These are phyloP conservation scores for Persicaria tinctoria DNA, from an alignment of 148 eudicot species.

Conservation along the genomic window DNA sequence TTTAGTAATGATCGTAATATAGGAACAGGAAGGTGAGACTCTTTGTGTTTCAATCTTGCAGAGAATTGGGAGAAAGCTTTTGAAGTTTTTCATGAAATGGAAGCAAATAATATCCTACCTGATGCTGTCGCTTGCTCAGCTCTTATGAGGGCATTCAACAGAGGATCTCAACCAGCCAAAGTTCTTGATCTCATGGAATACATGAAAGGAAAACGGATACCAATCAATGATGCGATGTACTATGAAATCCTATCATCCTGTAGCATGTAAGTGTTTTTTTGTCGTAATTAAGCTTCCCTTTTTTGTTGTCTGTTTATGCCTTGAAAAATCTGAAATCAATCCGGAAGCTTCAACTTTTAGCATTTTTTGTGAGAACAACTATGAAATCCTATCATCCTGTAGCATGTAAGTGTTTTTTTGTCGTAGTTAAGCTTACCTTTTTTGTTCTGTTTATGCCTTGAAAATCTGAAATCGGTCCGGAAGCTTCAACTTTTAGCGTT, in stretches of 20 bases:
- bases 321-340: not conserved
- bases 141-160: conserved; percentile 78
- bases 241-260: conserved; percentile 88
- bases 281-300: not conserved
- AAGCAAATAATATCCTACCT: conserved; percentile 52
- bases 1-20: not conserved
- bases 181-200: conserved; percentile 48
- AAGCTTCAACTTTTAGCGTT: not conserved
- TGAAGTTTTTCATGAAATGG: conserved; percentile 72
- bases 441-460: not conserved
- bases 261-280: conserved; percentile 57
- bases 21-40: not conserved
- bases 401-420: conserved; percentile 54
- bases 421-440: not conserved
- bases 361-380: not conserved
- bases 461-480: not conserved
- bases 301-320: not conserved
- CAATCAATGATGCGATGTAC: conserved; percentile 52
- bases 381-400: conserved; percentile 80
- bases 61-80: conserved; percentile 69
- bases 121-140: conserved; percentile 80
- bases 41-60: conserved; percentile 21
- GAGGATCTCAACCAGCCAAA: conserved; percentile 69
- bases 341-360: not conserved
- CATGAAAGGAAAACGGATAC: conserved; percentile 61